Base-by-base conservation (phyloP, 768 basidiomycete species). In the Fistulinella prunicolor region DNA sequence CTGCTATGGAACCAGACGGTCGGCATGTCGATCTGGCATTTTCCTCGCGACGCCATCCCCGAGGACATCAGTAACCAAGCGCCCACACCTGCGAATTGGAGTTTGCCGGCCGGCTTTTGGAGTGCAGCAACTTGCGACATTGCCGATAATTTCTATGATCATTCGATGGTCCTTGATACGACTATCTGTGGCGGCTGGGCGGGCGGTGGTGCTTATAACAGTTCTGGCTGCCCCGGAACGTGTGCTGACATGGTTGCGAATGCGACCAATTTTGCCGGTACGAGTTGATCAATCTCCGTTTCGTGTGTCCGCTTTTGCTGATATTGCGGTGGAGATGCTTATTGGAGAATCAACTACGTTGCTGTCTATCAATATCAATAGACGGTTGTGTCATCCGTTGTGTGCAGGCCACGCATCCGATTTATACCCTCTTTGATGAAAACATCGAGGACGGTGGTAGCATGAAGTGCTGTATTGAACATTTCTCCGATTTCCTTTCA, bases 1-100 rank as follows among this genome's bases (percentile, higher is more conserved):
- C 71, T 81, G 44, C 55, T 76, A n/a, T 82, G 81, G 77, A 71
- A 80, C 37, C 45, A 44, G 21, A 20, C 38, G 4, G 46, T 51
- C 0, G 81, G 79, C 7, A 80, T 84, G 63, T 74, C 65, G 24
- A 65, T 80, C 24, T 84, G 80, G 80, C 71, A 70, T 49, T 84
- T 83, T 62, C 39, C 75, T 9, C 72, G 82, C n/a, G 49, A 42
- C 16, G 56, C 69, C 2, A 75, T 83, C 24, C 82, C 82, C 4
- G 50, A 49, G 6, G 79, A 83, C 54, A 77, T 84, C 57, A 65
- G 60, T 2, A 55, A 58, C 16, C 54, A 68, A 49, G 55, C 55
- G 0, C 81, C 79, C 1, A 60, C 73, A 30, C 81, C 81, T 5
- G 48, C 56, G 10, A 62, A 51, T 3, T 84, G 82, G 83, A 73